phyloP scores from a whole-genome alignment of 2,329 filamentous ascomycete species.

The Apiospora koreana region DNA sequence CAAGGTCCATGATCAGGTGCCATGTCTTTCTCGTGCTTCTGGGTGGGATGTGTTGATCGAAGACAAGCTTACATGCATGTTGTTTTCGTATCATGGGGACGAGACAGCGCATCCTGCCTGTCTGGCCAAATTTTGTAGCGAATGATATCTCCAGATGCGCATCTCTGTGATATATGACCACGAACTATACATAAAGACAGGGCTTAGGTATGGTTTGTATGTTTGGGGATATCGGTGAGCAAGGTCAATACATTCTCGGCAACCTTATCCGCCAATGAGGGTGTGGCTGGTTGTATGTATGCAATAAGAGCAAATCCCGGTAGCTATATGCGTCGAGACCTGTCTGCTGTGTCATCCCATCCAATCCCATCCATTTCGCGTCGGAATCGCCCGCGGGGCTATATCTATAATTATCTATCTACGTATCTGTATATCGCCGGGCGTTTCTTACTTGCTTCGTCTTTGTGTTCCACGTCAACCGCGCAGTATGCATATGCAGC shows the following conservation, averaged over 20 bases:
- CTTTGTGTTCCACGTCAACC: conserved; percentile 9
- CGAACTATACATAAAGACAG: background rate
- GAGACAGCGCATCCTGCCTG: background rate
- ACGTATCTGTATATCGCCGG: background rate
- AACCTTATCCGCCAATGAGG: background rate
- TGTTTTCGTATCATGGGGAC: no score
- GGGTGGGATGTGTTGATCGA: background rate
- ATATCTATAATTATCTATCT: background rate
- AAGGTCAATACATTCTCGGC: background rate
- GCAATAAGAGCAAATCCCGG: background rate
- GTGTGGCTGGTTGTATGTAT: background rate
- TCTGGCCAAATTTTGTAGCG: background rate
- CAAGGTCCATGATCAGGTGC: no score
- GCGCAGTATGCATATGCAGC: conserved; percentile 4
- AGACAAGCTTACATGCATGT: no score
- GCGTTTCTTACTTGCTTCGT: background rate
- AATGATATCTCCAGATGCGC: background rate
- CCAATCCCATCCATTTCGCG: background rate
- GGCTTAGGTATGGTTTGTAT: background rate
- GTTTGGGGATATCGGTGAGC: background rate
- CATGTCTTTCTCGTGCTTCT: no score
- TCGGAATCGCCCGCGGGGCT: background rate
- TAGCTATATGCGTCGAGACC: background rate
- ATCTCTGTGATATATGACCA: no score
- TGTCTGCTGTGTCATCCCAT: background rate